Base-by-base conservation (phyloP, 139 green algal species). In the Closterium sp. region DNA sequence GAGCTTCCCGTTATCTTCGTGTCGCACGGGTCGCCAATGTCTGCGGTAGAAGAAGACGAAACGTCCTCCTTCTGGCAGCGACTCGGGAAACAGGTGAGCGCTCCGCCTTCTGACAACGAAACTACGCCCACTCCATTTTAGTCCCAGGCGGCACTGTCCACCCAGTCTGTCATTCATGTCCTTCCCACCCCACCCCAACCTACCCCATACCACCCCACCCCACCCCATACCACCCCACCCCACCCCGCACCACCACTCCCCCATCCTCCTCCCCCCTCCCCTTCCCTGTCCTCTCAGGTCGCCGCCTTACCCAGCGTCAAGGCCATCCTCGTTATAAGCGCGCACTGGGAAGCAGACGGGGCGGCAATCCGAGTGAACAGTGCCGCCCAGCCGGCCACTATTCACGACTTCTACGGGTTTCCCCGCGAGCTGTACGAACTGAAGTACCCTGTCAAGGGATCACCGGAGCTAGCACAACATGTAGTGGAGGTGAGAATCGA, bases 331-430 rank as follows among this genome's bases (percentile, higher is more conserved):
- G 31, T 89, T 30, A 31, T 94, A 27, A 92, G 70, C 86, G 91
- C 89, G 0, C 91, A 94, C 27, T 94, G 91, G 91, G 86, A 92
- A 89, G 32, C 87, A 21, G 30, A 92, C 17, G 62, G 62, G 30
- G 0, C 32, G 7, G 28, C 31, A 24, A 79, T 92, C 6, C 87
- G 87, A 45, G 29, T 92, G n/a, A 93, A 93, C 70, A 94, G 50
- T 22, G 38, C 91, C 22, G 24, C n/a, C 31, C 91, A 70, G 31
- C 88, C 91, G 6, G 24, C 28, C 30, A 93, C 42, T 30, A 93
- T 98, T 9, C 97, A 97, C 45, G 97, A 98, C 90, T 98, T 98
- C 50, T 96, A 96, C 89, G 96, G 96, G 86, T 97, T 97, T 73
- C 96, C 96, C 70, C 84, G 85, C 0, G 94, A 97, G 73, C 19